Evolutionary conservation across 305 asterid genomes (phyloP).

Genomic region (Solanum chacoense): DNA sequence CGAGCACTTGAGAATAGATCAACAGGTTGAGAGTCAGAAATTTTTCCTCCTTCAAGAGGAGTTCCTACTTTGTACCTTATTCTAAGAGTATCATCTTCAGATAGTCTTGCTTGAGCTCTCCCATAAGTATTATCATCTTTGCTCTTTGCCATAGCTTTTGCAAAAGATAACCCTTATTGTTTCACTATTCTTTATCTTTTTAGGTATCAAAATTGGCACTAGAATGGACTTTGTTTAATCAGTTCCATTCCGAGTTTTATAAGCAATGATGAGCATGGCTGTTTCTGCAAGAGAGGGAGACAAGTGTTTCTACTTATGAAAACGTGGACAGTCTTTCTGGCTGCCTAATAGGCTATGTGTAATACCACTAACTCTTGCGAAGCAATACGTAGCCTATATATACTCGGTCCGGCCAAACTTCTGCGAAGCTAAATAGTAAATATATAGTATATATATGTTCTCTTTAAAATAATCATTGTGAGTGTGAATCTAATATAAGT

Average conservation of each 20-base stretch:
- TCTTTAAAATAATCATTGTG: background rate
- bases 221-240: background rate
- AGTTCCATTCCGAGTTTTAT: background rate
- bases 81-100: conserved; percentile 35
- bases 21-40: conserved; percentile 15
- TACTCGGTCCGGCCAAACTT: background rate
- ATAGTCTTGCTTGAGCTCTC: conserved; percentile 31
- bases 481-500: background rate
- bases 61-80: conserved; percentile 27
- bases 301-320: background rate
- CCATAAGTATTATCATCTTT: conserved; percentile 29
- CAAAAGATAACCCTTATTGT: background rate
- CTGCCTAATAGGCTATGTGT: background rate
- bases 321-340: background rate
- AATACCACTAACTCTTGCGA: background rate
- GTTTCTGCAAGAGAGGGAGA: background rate
- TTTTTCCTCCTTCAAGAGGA: conserved; percentile 32
- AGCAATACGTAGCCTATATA: background rate
- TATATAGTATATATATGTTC: background rate
- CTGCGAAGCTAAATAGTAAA: background rate
- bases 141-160: conserved; percentile 22
- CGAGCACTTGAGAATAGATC: conserved; percentile 29
- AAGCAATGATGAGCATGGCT: background rate
- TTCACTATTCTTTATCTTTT: background rate
- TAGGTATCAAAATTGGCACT: background rate